Evolutionary conservation across 2,329 filamentous ascomycete species (phyloP), one percentile per base, ranked within the genome.

Genomic region (Aspergillus sp.): DNA sequence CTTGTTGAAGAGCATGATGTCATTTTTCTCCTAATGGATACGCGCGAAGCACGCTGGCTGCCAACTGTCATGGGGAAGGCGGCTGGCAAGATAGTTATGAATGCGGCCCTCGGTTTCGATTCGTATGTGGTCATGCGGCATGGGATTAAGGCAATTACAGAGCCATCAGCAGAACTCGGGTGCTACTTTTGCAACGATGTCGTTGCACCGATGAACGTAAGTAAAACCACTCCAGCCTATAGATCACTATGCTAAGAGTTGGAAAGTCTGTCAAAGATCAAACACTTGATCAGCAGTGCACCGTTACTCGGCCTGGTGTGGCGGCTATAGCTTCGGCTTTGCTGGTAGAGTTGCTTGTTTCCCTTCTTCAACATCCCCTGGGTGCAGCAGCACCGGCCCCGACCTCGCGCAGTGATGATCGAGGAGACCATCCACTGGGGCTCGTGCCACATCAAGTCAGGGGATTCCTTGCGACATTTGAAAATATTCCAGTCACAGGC

Each of bases 141-240:
- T 75, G 95, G 95, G 1, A 82, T 91, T 5, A 85, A 87, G 67
- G 81, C 82, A 3, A 74, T 78, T 45, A 79, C 82, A 54, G 81
- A 85, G 10, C 82, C 79, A n/a, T 81, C 86, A 57, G 81, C 87
- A 55, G 87, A 91, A 25, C 82, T 98, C 25, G 95, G 95, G 9
- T 99, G 95, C 78, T 99, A 99, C 75, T 99, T 98, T 77, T 99
- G 95, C 79, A 98, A 96, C 70, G 95, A 99, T 74, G 94, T 99
- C 25, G 94, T 98, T 53, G 91, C 94, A 6, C 95, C 95, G 21
- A 89, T 89, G 63, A 92, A 98, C 79, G 93, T 96, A 80, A 87
- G 89, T 84, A 38, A 45, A 36, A 39, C 19, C 17, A 23, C 13
- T 52, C 28, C 38, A 45, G 50, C 53, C 2, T 25, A 45, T 39